phyloP scores from a whole-genome alignment of 2,329 filamentous ascomycete genomes.

The Epichloe brachyelytri region DNA sequence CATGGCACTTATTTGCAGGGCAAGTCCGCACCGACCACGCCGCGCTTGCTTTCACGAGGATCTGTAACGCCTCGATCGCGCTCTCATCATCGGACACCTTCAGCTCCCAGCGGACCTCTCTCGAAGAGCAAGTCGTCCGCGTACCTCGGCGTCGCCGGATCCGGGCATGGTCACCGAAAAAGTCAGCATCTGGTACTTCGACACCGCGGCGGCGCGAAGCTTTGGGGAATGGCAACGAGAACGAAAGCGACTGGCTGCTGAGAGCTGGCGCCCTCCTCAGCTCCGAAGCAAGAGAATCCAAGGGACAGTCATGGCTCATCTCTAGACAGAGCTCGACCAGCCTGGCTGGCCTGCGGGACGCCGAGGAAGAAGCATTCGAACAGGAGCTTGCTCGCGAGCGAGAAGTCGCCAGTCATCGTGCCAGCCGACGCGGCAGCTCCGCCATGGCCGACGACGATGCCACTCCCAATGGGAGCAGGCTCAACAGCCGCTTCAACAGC shows the following conservation, averaged over 20 bases:
- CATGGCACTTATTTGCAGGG: constrained; percentile 44
- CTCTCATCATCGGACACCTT: constrained; percentile 29
- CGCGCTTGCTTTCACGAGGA: constrained; percentile 42
- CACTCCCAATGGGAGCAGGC: constrained; percentile 29
- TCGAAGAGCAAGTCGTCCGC: constrained; percentile 52
- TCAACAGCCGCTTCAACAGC: constrained; percentile 37
- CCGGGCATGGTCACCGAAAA: constrained; percentile 8
- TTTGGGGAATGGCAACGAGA: constrained; percentile 22
- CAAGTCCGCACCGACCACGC: constrained; percentile 51
- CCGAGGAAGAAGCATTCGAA: constrained; percentile 40
- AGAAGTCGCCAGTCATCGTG: constrained; percentile 33
- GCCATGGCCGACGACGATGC: constrained; percentile 25
- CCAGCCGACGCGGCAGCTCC: constrained; percentile 34
- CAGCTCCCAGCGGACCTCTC: constrained; percentile 24
- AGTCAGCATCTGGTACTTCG: constrained; percentile 17
- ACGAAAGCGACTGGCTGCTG: constrained; percentile 52
- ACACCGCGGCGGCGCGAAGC: constrained; percentile 23
- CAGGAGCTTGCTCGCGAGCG: constrained; percentile 37
- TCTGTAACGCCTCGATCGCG: constrained; percentile 38
- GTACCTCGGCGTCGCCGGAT: constrained; percentile 28
- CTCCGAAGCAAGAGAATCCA: constrained; percentile 49
- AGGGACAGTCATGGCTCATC: constrained; percentile 57
- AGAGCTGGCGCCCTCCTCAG: constrained; percentile 50
- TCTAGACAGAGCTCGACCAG: constrained; percentile 52
- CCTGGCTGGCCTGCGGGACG: constrained; percentile 37